Evolutionary conservation across 768 basidiomycete genomes (phyloP), one percentile per base, ranked within the genome.

Genomic region (Boletus subcaerulescens): DNA sequence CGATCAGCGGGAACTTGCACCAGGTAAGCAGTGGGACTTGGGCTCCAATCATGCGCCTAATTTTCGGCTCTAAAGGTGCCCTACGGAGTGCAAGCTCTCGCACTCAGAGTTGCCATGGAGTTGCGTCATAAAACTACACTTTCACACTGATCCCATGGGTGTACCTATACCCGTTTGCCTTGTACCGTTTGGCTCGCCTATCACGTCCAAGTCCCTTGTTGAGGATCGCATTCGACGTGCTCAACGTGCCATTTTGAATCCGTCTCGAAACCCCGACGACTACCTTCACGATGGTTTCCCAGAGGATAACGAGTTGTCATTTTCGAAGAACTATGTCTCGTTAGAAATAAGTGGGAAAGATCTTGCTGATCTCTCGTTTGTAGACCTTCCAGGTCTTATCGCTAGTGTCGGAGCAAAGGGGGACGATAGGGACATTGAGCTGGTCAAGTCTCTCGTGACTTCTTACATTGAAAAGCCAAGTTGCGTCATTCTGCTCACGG

Each of bases 321-420:
- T 51, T 36, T 51, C 50, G 17, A 51, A 51, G n/a, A 51, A 51
- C 24, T 51, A 51, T n/a, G 33, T 51, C 13, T 52, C 50, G 9
- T 20, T 52, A 4, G 50, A 45, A 26, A 52, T 52, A 10, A 44
- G 24, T 5, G 50, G 50, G 4, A 26, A 29, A 29, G 50, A 45
- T 14, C 50, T 52, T 4, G 50, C 50, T 2, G 50, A 52, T 12
- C 50, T 52, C n/a, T 52, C 50, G 8, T 52, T 52, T 4, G 50
- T 52, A 11, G 50, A 51, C 41, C 42, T 51, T 43, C 50, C 50
- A 6, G 50, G 50, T 13, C 42, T 51, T 10, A 51, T 52, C 14
- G 50, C 50, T 5, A 52, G 50, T 5, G 43, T 52, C 10, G 50
- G 42, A 15, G 26, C 35, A 14, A 13, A 35, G 8, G 50, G 50